Percentiles rank a stretch among this genome's conserved stretches.
phyloP scores from a whole-genome alignment of 106 monocot species.

The Dendrobium nobile region DNA sequence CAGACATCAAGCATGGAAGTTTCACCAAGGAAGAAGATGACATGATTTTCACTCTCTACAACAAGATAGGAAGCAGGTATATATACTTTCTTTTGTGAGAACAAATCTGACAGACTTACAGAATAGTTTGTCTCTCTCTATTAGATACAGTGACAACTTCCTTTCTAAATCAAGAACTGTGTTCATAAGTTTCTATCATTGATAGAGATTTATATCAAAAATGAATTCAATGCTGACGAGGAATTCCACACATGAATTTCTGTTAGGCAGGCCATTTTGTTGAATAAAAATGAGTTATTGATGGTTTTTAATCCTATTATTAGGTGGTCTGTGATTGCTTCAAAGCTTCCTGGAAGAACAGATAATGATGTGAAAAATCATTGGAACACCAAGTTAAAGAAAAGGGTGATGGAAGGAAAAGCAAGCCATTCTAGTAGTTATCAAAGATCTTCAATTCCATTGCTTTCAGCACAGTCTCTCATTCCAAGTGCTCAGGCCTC shows the following conservation, averaged over 20 bases:
- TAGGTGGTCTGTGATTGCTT: conserved; percentile 22
- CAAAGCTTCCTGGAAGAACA: conserved; percentile 19
- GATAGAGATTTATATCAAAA: too few species aligned
- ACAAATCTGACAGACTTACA: too few species aligned
- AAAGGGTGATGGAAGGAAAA: conserved; percentile 7
- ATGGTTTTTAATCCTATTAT: not conserved
- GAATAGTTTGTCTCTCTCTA: too few species aligned
- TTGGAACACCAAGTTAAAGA: conserved; percentile 24
- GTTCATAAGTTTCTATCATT: too few species aligned
- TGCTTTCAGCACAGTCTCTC: not conserved
- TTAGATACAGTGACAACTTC: too few species aligned
- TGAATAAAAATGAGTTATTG: not conserved
- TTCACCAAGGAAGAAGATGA: conserved; percentile 35
- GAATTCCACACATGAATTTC: too few species aligned
- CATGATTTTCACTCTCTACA: conserved; percentile 8
- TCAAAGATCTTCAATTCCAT: not conserved
- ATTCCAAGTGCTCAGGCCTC: not conserved
- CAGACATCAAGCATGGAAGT: conserved; percentile 39
- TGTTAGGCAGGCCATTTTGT: not conserved
- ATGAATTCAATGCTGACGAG: too few species aligned
- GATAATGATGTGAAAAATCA: conserved; percentile 20
- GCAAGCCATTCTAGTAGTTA: not conserved
- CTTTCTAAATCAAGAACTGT: too few species aligned
- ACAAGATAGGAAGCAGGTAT: conserved; percentile 1
- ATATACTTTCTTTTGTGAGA: not conserved